Evolutionary conservation across 768 basidiomycete genomes (phyloP).

Genomic region (Russula virescens): DNA sequence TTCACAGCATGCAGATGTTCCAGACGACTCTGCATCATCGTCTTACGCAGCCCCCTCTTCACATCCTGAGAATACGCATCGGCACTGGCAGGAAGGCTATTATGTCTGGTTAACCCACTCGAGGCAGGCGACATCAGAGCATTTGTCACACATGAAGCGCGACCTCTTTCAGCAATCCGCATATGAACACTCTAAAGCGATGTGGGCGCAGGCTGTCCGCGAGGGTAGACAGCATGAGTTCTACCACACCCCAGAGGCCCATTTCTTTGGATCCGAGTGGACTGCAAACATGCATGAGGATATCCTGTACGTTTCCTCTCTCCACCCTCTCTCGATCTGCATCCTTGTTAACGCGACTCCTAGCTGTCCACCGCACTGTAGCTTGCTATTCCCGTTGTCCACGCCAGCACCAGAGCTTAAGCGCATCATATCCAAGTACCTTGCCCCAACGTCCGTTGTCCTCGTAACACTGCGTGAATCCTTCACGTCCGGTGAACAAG

Average conservation of each 20-base stretch:
- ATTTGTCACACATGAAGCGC: conserved; percentile 52
- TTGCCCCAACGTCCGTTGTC: conserved; percentile 51
- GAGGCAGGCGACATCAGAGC: conserved; percentile 48
- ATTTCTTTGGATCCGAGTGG: conserved; percentile 20
- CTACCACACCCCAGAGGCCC: conserved; percentile 13
- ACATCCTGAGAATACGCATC: conserved; percentile 34
- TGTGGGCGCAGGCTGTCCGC: conserved; percentile 49
- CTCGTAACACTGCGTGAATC: conserved; percentile 49
- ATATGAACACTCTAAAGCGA: conserved; percentile 37
- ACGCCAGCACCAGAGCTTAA: conserved; percentile 49
- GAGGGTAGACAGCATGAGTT: conserved; percentile 33
- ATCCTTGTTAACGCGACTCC: not conserved
- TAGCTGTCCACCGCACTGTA: conserved; percentile 28
- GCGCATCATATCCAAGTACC: conserved; percentile 47
- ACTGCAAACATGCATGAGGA: conserved; percentile 20
- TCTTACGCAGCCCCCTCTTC: not conserved
- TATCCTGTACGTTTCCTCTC: conserved; percentile 18
- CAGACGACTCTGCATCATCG: conserved; percentile 11
- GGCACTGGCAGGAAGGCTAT: conserved; percentile 70
- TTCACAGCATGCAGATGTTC: conserved; percentile 14
- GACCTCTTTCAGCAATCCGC: conserved; percentile 48
- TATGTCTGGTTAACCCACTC: conserved; percentile 65
- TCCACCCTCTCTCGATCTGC: not conserved
- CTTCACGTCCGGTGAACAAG: conserved; percentile 52
- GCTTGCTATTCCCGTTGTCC: conserved; percentile 54